Percentiles rank a stretch among this genome's conserved stretches.
Conservation (phyloP, 805 yeast species). For the Candida multigemmis region DNA sequence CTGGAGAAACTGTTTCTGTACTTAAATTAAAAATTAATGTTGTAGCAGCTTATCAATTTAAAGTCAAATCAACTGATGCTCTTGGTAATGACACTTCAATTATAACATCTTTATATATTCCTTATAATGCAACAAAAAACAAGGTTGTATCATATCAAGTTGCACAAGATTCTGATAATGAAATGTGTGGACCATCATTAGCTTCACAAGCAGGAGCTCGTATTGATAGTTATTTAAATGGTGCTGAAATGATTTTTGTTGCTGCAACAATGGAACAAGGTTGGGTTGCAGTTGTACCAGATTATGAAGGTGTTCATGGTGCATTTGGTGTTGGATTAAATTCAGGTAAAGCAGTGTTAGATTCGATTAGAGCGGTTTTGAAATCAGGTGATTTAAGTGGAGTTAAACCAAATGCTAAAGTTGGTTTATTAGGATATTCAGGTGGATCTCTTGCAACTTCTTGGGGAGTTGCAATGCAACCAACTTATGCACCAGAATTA, state of each 20-base stretch:
- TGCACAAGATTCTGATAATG: constrained; percentile 17
- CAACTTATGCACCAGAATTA: constrained; percentile 23
- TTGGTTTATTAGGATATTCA: constrained; percentile 22
- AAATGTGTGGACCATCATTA: constrained; percentile 18
- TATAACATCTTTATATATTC: constrained; percentile 16
- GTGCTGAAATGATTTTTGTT: constrained; percentile 10
- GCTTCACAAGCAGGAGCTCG: constrained; percentile 11
- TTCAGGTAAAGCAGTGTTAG: constrained; percentile 19
- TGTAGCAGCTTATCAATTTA: constrained; percentile 13
- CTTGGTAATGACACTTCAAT: constrained; percentile 15
- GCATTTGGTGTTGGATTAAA: constrained; percentile 20
- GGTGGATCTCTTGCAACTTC: constrained; percentile 26
- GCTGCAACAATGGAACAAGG: constrained; percentile 15
- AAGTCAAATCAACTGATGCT: constrained; percentile 13
- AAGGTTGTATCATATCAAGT: constrained; percentile 18
- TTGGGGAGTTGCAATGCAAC: constrained; percentile 26
- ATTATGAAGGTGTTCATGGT: constrained; percentile 22
- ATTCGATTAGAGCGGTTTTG: constrained; percentile 20
- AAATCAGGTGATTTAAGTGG: constrained; percentile 8
- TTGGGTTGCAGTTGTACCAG: constrained; percentile 22
- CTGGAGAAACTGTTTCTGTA: too few relatives aligned
- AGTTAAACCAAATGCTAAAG: constrained; percentile 7
- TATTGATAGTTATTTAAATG: constrained; percentile 5
- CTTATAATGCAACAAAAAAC: constrained; percentile 14
- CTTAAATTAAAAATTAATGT: too few relatives aligned